Evolutionary conservation across 2,329 filamentous ascomycete genomes (phyloP).

Genomic region (Pseudonectria foliicola): DNA sequence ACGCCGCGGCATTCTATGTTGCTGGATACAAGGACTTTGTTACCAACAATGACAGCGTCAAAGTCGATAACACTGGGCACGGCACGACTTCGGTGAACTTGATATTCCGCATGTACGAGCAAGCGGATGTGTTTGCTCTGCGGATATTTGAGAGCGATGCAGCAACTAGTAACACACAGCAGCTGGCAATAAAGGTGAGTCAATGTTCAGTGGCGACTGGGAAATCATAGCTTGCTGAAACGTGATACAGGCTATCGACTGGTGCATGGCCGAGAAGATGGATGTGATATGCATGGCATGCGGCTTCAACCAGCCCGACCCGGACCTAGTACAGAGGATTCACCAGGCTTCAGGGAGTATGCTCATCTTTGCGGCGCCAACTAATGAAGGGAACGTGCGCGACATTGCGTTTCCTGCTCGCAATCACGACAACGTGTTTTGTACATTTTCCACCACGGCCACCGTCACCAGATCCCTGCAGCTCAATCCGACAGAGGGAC

Average conservation of each 20-base stretch:
- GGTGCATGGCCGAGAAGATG: slow-evolving; percentile 3
- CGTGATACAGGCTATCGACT: slow-evolving; percentile 3
- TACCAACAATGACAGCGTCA: not conserved
- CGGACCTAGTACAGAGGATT: slow-evolving; percentile 1
- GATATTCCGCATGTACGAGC: slow-evolving; percentile 1
- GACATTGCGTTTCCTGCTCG: slow-evolving; percentile 6
- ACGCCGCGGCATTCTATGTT: slow-evolving; percentile 1
- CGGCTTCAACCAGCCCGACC: slow-evolving; percentile 4
- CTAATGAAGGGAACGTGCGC: slow-evolving; percentile 7
- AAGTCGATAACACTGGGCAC: slow-evolving; percentile 3
- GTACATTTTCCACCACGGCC: slow-evolving; percentile 6
- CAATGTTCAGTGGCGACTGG: too few species aligned
- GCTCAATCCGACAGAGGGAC: slow-evolving; percentile 5
- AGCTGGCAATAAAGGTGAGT: slow-evolving; percentile 4
- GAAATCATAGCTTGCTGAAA: too few species aligned
- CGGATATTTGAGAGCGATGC: slow-evolving; percentile 3
- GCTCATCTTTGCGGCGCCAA: slow-evolving; percentile 5
- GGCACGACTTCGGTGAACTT: slow-evolving; percentile 3
- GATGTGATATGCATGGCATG: slow-evolving; percentile 8
- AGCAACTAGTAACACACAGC: slow-evolving; percentile 4
- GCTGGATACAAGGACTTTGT: slow-evolving; percentile 6
- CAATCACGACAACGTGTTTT: slow-evolving; percentile 3
- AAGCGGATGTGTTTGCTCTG: slow-evolving; percentile 4
- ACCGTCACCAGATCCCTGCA: slow-evolving; percentile 1
- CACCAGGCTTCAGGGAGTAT: slow-evolving; percentile 2